Evolutionary conservation across 768 basidiomycete genomes (phyloP), one percentile per base, ranked within the genome.

Genomic region (Mycena crocata): DNA sequence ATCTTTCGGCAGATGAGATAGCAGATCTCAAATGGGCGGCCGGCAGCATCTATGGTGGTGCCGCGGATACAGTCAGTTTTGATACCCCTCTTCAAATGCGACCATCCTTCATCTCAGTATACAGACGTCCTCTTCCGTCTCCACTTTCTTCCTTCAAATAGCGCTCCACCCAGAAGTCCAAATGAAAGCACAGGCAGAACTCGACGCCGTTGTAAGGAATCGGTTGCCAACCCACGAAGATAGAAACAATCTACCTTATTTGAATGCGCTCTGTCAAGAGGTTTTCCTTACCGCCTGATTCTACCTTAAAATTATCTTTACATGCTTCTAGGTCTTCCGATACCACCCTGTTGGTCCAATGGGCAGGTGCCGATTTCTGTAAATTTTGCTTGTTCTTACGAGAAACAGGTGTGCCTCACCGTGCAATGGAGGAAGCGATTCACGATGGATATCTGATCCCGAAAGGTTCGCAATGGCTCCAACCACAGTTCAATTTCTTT

Each of bases 161-260:
- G 57, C 71, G 0, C 67, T 73, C 14, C 57, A 78, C 52, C 77
- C 74, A 0, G 73, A 76, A 3, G 70, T 73, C 5, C 72, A 71
- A 67, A 64, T 50, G 35, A 74, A 72, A 31, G 78, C 74, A 12
- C 77, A 77, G 46, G 64, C 66, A 42, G 79, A 79, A 55, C 50
- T 79, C 24, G 77, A 78, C 49, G 45, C 60, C 3, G 76, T 77
- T 7, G 56, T 77, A 6, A 78, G 79, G 17, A 64, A 75, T 31
- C 67, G 78, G 7, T 69, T 79, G 0, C 76, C 78, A 7, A 71
- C 69, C 23, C 69, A 70, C 57, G 73, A 67, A 1, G 78, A 79
- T 61, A 49, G 73, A 21, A 66, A 63, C 31, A 58, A 66, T 19
- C 67, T 80, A 28, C 79, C 78, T 1, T 79, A 79, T 58, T 51